Percentiles rank a stretch among this genome's conserved stretches.
Conservation (phyloP, 2,329 filamentous ascomycete species). For the Fusarium begoniae region DNA sequence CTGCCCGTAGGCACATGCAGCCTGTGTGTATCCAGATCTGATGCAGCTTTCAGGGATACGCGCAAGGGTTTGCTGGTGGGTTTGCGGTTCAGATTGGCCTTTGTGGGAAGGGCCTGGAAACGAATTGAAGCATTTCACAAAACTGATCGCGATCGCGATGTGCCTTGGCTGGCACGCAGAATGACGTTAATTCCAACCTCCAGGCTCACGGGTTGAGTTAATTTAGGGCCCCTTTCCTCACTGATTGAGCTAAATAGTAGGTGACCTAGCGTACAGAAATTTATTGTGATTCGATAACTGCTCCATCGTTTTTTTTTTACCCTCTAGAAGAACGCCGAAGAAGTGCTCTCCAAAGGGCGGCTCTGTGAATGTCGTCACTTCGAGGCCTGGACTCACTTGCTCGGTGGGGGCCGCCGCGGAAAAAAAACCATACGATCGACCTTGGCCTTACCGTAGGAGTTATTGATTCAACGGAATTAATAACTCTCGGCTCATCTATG, state of each 20-base stretch:
- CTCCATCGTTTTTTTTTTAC: neutral
- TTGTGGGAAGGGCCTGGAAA: neutral
- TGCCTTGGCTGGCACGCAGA: slow-evolving; percentile 21
- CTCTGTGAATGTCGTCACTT: slow-evolving; percentile 21
- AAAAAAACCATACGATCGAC: slow-evolving; percentile 22
- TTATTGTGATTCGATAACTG: neutral
- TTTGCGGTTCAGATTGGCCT: neutral
- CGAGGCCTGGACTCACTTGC: neutral
- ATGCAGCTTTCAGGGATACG: slow-evolving; percentile 16
- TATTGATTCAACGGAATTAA: slow-evolving; percentile 3
- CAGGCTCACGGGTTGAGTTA: slow-evolving; percentile 16
- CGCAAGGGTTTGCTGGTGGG: slow-evolving; percentile 5
- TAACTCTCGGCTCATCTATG: slow-evolving; percentile 14
- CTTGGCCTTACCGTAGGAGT: slow-evolving; percentile 10
- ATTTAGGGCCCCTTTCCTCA: slow-evolving; percentile 7
- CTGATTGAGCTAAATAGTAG: slow-evolving; percentile 7
- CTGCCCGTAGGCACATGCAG: slow-evolving; percentile 10
- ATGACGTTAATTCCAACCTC: slow-evolving; percentile 24
- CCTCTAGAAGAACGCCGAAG: neutral
- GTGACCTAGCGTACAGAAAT: slow-evolving; percentile 13
- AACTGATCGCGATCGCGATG: slow-evolving; percentile 6
- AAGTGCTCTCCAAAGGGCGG: neutral
- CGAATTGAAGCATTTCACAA: slow-evolving; percentile 5
- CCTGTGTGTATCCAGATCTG: slow-evolving; percentile 11
- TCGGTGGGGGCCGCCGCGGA: slow-evolving; percentile 11